These are phyloP conservation scores for Phragmites australis DNA, from an alignment of 176 grass and related monocot genomes.

Conservation along the genomic window DNA sequence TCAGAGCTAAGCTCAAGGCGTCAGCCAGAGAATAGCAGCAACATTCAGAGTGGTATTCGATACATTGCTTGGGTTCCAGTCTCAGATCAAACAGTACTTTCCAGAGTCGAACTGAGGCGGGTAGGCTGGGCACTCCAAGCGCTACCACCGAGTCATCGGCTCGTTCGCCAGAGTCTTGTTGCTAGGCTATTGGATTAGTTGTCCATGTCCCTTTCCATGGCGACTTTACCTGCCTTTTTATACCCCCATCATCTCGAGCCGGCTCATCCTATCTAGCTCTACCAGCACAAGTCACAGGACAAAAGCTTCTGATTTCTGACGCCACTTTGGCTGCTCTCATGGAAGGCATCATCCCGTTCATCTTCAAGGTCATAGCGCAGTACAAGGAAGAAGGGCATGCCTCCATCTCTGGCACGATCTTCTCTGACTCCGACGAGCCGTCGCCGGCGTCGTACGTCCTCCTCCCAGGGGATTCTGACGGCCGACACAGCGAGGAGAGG, in stretches of 20 bases:
- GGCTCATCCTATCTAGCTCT: neutral
- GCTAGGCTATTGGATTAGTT: slow-evolving; percentile 1
- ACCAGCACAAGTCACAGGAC: neutral
- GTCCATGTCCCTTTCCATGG: slow-evolving; percentile 11
- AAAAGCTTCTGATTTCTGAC: slow-evolving; percentile 22
- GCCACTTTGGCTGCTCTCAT: slow-evolving; percentile 23
- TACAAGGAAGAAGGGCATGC: slow-evolving; percentile 39
- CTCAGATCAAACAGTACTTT: slow-evolving; percentile 11
- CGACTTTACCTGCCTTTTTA: slow-evolving; percentile 47
- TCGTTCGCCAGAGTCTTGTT: no score
- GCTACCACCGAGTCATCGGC: no score
- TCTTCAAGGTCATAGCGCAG: slow-evolving; percentile 62
- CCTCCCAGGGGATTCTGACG: slow-evolving; percentile 43
- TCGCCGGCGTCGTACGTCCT: slow-evolving; percentile 43
- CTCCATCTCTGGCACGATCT: slow-evolving; percentile 23
- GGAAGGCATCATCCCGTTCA: slow-evolving; percentile 75
- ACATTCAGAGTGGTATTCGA: neutral
- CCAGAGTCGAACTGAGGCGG: no score
- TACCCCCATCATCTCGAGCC: slow-evolving; percentile 4
- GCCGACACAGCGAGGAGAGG: slow-evolving; percentile 13
- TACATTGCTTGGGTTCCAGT: neutral
- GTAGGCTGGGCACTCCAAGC: no score
- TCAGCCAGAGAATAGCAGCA: neutral
- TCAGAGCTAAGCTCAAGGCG: neutral
- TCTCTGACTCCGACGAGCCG: slow-evolving; percentile 29